Evolutionary conservation across 176 grass and related monocot genomes (phyloP).

Genomic region (Aechmea fasciata): DNA sequence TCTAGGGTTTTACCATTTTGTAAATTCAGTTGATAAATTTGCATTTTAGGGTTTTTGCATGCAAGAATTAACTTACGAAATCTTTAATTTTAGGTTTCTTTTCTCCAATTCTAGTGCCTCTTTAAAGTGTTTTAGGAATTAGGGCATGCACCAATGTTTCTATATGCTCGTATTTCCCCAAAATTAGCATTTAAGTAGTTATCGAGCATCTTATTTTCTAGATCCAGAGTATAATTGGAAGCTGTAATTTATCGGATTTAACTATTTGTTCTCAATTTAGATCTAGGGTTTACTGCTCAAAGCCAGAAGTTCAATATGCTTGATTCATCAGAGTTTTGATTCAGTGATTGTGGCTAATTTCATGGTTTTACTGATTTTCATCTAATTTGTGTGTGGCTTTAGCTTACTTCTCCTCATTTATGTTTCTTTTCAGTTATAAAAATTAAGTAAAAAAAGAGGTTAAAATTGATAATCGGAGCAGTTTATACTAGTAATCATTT

Average conservation of each 20-base stretch:
- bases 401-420: too few relatives aligned
- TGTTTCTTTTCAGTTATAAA: too few relatives aligned
- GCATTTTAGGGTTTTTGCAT: slow-evolving; percentile 4
- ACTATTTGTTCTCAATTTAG: not conserved
- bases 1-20: not conserved
- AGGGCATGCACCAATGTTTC: too few relatives aligned
- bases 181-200: not conserved
- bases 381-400: too few relatives aligned
- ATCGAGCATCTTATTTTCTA: not conserved
- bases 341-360: not conserved
- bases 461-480: not conserved
- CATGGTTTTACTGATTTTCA: too few relatives aligned
- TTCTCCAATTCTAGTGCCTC: not conserved
- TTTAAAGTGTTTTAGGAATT: not conserved
- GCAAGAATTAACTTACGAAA: not conserved
- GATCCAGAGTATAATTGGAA: slow-evolving; percentile 1
- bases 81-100: not conserved
- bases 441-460: too few relatives aligned
- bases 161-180: not conserved
- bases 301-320: not conserved
- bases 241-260: not conserved
- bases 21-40: not conserved
- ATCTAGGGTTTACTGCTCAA: not conserved
- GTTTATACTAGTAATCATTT: not conserved
- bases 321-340: not conserved